Base-by-base conservation (phyloP, 208 protist genomes). In the Leishmania arabica region DNA sequence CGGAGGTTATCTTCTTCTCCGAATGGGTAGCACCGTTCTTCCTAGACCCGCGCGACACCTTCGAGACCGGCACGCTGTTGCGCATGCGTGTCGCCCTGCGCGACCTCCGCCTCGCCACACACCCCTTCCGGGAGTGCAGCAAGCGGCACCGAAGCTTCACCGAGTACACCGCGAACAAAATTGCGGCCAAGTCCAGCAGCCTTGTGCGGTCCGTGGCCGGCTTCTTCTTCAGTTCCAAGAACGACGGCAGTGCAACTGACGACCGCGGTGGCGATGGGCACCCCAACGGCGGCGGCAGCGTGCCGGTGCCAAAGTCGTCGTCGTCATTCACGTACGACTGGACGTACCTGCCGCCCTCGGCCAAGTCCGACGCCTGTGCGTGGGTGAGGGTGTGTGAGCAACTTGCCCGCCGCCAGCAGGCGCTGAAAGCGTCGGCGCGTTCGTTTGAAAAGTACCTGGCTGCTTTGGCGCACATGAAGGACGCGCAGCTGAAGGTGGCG, bases 1-100 rank as follows among this genome's bases (percentile, higher is more conserved):
- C 94, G 17, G 92, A 95, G 82, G 66, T 95, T 13, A 83, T 96
- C n/a, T 93, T 93, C 80, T 95, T 93, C 82, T 95, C 91, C 27
- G 75, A 89, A 73, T 96, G 85, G 81, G 84, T 90, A n/a, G 86
- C 89, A 1, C 81, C 83, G 42, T 97, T 97, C 84, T 96, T 97
- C 79, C 84, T 93, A 40, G 84, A 95, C 45, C 84, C 90, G 6
- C 92, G 94, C 8, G 91, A 95, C 80, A 92, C 78, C 58, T 96
- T 97, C 80, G 86, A 93, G 73, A 86, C 87, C 1, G 86, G 85
- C 24, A 92, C 89, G 79, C 64, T 94, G 60, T 78, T 79, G 19
- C 80, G 73, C 56, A 88, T 96, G 87, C 89, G 88, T 5, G 60
- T 71, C 3, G 74, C 75, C 6, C 81, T 95, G 17, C 80, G 73